Evolutionary conservation across 2,329 filamentous ascomycete genomes (phyloP).

Genomic region (Colletotrichum falcatum): DNA sequence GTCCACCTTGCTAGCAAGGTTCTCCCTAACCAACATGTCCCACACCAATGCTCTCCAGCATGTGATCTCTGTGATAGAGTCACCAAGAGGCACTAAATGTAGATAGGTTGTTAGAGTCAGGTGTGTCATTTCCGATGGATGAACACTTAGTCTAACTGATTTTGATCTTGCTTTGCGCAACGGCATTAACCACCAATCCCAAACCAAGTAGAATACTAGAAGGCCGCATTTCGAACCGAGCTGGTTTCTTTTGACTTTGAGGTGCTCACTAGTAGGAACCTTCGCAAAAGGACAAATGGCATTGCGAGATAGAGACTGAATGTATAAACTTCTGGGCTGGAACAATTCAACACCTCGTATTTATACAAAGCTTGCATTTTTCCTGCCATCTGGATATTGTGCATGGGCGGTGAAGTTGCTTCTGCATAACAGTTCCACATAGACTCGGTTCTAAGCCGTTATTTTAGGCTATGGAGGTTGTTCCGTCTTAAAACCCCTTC

Average conservation of each 20-base stretch:
- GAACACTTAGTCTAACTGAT: slow-evolving; percentile 1
- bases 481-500: background rate
- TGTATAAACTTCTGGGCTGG: background rate
- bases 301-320: background rate
- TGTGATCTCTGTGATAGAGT: slow-evolving; percentile 59
- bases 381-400: background rate
- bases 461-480: background rate
- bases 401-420: background rate
- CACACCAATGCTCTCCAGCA: slow-evolving; percentile 59
- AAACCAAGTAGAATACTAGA: background rate
- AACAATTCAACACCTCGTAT: background rate
- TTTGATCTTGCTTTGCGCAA: slow-evolving; percentile 21
- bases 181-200: background rate
- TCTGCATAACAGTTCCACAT: background rate
- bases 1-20: slow-evolving; percentile 51
- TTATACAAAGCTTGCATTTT: background rate
- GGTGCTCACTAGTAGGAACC: rapidly evolving
- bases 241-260: background rate
- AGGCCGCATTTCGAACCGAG: background rate
- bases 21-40: slow-evolving; percentile 52
- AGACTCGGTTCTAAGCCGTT: background rate
- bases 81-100: slow-evolving; percentile 51
- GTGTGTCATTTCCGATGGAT: background rate
- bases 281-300: too few species aligned
- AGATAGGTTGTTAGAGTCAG: background rate